Percentiles rank a stretch among this genome's conserved stretches.
phyloP scores from a whole-genome alignment of 257 asterid species.

The Eucommia ulmoides region DNA sequence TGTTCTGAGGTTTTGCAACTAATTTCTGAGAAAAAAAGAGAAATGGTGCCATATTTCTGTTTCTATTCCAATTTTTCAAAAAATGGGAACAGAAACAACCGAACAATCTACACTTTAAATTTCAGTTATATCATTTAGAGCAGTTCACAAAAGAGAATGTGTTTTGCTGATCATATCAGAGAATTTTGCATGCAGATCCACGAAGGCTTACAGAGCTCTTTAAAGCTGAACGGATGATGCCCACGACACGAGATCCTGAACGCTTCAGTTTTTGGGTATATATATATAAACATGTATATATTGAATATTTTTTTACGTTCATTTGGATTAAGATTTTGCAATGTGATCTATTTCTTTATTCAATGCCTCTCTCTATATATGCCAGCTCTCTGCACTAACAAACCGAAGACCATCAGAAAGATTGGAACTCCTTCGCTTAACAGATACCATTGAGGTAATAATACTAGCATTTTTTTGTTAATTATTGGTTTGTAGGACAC shows the following conservation, averaged over 20 bases:
- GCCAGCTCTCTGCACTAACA: constrained; percentile 77
- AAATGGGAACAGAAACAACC: too few relatives aligned
- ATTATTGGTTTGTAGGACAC: too few relatives aligned
- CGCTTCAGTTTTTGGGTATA: constrained; percentile 95
- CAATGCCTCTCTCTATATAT: too few relatives aligned
- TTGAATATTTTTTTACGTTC: neutral
- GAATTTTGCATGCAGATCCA: constrained; percentile 78
- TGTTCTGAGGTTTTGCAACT: too few relatives aligned
- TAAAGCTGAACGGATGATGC: constrained; percentile 87
- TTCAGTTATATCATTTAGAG: too few relatives aligned
- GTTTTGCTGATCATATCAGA: too few relatives aligned
- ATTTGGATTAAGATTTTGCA: neutral
- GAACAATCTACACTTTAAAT: too few relatives aligned
- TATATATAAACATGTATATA: neutral
- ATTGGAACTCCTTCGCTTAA: constrained; percentile 66
- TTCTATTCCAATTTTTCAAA: too few relatives aligned
- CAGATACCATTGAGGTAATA: constrained; percentile 72
- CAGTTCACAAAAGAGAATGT: too few relatives aligned
- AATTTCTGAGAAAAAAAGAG: too few relatives aligned
- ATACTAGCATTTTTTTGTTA: neutral
- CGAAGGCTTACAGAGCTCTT: constrained; percentile 66
- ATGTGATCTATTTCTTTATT: constrained; percentile 11
- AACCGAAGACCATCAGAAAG: constrained; percentile 80
- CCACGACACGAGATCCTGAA: constrained; percentile 68
- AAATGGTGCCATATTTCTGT: too few relatives aligned